Evolutionary conservation across 2,329 filamentous ascomycete genomes (phyloP).

Genomic region (Apiospora aurea): DNA sequence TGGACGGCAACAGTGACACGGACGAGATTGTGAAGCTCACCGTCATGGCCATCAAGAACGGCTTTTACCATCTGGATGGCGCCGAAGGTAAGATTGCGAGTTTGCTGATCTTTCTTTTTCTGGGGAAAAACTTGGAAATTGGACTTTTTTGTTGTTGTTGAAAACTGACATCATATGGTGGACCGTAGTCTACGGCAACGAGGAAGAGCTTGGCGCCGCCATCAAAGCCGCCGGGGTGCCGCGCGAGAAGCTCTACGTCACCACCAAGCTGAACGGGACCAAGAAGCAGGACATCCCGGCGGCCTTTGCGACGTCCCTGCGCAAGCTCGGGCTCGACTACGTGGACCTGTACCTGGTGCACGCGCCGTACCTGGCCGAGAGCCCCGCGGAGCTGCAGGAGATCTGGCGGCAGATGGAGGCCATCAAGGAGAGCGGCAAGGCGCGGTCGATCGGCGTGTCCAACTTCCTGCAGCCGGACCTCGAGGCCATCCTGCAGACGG

Average conservation of each 20-base stretch:
- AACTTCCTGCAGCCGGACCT: slow-evolving; percentile 71
- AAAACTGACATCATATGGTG: background rate
- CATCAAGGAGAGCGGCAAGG: slow-evolving; percentile 71
- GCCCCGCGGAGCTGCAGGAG: slow-evolving; percentile 60
- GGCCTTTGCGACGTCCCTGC: slow-evolving; percentile 65
- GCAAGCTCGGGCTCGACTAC: slow-evolving; percentile 72
- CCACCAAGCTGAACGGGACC: slow-evolving; percentile 61
- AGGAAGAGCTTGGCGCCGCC: slow-evolving; percentile 74
- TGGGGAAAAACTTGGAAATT: background rate
- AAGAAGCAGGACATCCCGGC: slow-evolving; percentile 51
- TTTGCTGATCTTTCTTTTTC: slow-evolving; percentile 11
- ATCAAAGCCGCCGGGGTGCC: slow-evolving; percentile 72
- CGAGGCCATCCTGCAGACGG: slow-evolving; percentile 63
- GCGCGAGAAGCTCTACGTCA: slow-evolving; percentile 73
- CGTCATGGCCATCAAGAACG: slow-evolving; percentile 71
- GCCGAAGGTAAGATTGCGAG: slow-evolving; percentile 65
- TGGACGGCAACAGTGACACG: slow-evolving; percentile 54
- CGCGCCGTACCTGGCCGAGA: slow-evolving; percentile 59
- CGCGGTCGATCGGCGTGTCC: slow-evolving; percentile 77
- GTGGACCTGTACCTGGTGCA: slow-evolving; percentile 76
- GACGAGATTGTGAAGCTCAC: slow-evolving; percentile 60
- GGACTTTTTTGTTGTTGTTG: background rate
- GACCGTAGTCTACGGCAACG: slow-evolving; percentile 63
- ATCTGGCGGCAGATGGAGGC: slow-evolving; percentile 68
- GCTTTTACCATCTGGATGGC: slow-evolving; percentile 77